A percentile compares a stretch with the other conserved stretches of the same genome.
Conservation (phyloP, 1,139 yeast genomes). For the Kurtzmaniella quercitrusa region DNA sequence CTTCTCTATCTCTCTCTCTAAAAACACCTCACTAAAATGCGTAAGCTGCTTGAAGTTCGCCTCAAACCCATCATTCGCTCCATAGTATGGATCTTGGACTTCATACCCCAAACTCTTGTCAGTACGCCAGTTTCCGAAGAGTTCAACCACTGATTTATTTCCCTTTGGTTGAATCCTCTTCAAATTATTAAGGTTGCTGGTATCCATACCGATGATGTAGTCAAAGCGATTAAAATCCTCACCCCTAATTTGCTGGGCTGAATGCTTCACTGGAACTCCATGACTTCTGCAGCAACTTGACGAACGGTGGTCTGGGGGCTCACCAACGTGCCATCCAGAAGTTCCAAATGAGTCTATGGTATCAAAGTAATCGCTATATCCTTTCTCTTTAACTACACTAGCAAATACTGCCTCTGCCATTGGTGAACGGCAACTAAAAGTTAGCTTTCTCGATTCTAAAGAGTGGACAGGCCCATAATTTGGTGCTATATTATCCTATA, state of each 20-base stretch:
- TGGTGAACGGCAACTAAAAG: conserved; percentile 79
- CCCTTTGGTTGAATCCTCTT: conserved; percentile 55
- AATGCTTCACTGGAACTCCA: conserved; percentile 71
- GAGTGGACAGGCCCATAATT: not conserved
- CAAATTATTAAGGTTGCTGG: conserved; percentile 58
- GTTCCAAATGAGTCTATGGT: conserved; percentile 87
- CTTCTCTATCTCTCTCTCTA: conserved; percentile 32
- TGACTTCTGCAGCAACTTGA: conserved; percentile 63
- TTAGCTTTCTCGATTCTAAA: conserved; percentile 9
- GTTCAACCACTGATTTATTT: conserved; percentile 44
- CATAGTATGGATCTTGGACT: conserved; percentile 90
- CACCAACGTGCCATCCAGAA: conserved; percentile 79
- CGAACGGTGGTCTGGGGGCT: conserved; percentile 74
- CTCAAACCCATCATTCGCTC: conserved; percentile 80
- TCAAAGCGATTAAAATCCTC: conserved; percentile 69
- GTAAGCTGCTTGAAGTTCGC: conserved; percentile 67
- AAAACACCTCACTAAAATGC: conserved; percentile 68
- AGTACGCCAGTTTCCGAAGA: conserved; percentile 78
- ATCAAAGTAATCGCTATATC: conserved; percentile 38
- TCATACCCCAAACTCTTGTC: conserved; percentile 46
- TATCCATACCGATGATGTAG: conserved; percentile 84
- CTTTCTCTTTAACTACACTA: conserved; percentile 52
- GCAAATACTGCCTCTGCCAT: conserved; percentile 95
- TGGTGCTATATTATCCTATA: not conserved
- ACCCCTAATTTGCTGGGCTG: conserved; percentile 64